Evolutionary conservation across 495 filamentous ascomycete species (phyloP), one percentile per base, ranked within the genome.

Genomic region (Penicillium turbatum): DNA sequence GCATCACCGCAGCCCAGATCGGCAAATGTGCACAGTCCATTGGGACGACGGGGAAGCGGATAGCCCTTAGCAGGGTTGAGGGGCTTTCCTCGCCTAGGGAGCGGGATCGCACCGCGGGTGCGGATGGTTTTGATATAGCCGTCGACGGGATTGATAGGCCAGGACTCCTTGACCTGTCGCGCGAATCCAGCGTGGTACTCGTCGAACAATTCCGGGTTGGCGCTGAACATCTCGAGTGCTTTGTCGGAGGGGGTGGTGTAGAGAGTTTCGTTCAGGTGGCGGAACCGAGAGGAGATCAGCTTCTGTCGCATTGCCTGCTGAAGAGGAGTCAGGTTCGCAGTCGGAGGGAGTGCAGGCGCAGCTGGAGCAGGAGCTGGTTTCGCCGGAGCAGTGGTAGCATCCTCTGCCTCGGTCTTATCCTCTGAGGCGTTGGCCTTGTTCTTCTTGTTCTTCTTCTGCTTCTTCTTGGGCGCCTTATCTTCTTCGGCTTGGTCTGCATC

Each of bases 181-280:
- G 92, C 85, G 79, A 98, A 97, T 15, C 93, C 93, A 39, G 85
- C 83, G 69, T 98, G 93, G 70, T 98, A 98, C 64, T 97, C 89
- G 37, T 81, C 75, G 74, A 96, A 98, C 74, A 96, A 86, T 55
- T 93, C 88, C 0, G 93, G 93, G 53, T 86, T 87, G 8, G 84
- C 68, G 36, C 77, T 68, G 76, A 97, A 97, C 35, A 96, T 81
- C 51, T 81, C 67, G 51, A 92, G 81, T 13, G 92, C 85, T 43
- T 90, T 81, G 38, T 74, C 68, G 1, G 93, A 98, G 13, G 91
- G 87, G 6, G 86, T 89, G 10, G 92, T 97, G 71, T 97, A 97
- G 21, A 97, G 87, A 4, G 87, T 90, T 72, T 98, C 85, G 73
- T 98, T 98, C 55, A 98, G 82, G 68, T 97, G 89, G 59, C 93